phyloP scores from a whole-genome alignment of 306 rosid genomes.

The Cicer bijugum region DNA sequence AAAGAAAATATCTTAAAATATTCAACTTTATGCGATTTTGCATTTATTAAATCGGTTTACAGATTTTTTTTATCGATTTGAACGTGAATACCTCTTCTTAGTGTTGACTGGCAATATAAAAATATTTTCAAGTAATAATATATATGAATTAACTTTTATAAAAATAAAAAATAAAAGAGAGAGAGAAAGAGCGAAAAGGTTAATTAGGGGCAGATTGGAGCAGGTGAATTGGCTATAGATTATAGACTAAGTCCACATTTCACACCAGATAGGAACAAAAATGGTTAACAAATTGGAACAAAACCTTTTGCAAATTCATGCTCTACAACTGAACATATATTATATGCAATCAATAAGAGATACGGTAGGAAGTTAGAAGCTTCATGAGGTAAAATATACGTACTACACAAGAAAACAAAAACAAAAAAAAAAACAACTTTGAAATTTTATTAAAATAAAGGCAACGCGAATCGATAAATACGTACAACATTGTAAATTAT shows the following conservation, averaged over 20 bases:
- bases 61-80: no score
- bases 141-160: background rate
- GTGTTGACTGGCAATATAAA: no score
- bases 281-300: slow-evolving; percentile 44
- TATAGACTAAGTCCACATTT: slow-evolving; percentile 47
- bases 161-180: background rate
- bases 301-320: slow-evolving; percentile 36
- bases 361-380: slow-evolving; percentile 45
- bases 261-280: slow-evolving; percentile 38
- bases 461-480: background rate
- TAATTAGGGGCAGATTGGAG: slow-evolving; percentile 31
- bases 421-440: background rate
- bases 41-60: no score
- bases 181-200: no score
- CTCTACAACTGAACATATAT: slow-evolving; percentile 31
- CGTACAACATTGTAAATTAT: background rate
- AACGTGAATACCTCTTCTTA: no score
- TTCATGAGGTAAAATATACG: slow-evolving; percentile 21
- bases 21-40: no score
- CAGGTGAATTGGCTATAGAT: slow-evolving; percentile 51
- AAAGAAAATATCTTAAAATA: no score
- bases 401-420: background rate
- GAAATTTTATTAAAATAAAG: no score
- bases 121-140: no score
- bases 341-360: slow-evolving; percentile 43